Percentiles rank a stretch among this genome's conserved stretches.
Conservation (phyloP, 495 filamentous ascomycete species). For the Aspergillus campestris region DNA sequence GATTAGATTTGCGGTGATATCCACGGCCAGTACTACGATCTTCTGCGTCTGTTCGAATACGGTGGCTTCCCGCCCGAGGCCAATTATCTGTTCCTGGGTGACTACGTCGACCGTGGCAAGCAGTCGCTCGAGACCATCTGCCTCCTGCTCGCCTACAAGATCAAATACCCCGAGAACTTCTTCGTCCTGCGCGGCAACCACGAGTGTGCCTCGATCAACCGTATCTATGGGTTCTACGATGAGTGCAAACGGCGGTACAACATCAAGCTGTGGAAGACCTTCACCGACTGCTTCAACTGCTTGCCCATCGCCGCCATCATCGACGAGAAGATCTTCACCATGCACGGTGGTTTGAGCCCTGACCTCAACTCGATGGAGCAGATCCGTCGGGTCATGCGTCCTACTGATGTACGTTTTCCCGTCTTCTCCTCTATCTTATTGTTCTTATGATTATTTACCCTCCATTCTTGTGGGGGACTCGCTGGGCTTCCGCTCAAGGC, state of each 20-base stretch:
- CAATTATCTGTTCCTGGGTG: conserved; percentile 98
- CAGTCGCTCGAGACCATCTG: conserved; percentile 99
- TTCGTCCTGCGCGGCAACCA: conserved; percentile 98
- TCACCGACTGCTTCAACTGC: conserved; percentile 99
- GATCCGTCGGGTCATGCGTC: conserved; percentile 96
- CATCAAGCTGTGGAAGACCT: conserved; percentile 99
- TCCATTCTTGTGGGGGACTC: conserved; percentile 15
- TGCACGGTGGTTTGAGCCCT: conserved; percentile 96
- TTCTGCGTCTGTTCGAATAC: conserved; percentile 96
- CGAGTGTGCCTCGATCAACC: conserved; percentile 99
- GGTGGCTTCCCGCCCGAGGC: conserved; percentile 97
- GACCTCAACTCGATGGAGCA: conserved; percentile 99
- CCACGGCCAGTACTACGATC: conserved; percentile 98
- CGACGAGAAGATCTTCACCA: conserved; percentile 99
- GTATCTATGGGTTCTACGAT: conserved; percentile 99
- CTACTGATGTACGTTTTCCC: conserved; percentile 76
- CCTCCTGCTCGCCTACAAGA: conserved; percentile 96
- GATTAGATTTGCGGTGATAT: conserved; percentile 96
- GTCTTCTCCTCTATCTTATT: conserved; percentile 1
- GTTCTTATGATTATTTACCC: background rate
- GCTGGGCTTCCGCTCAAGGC: conserved; percentile 32
- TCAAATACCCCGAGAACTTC: conserved; percentile 99
- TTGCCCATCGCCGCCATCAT: conserved; percentile 99
- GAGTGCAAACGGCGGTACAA: conserved; percentile 99
- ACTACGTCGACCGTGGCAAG: conserved; percentile 98